Conservation (phyloP, 164 flowering plant species). For the Brasenia schreberi region DNA sequence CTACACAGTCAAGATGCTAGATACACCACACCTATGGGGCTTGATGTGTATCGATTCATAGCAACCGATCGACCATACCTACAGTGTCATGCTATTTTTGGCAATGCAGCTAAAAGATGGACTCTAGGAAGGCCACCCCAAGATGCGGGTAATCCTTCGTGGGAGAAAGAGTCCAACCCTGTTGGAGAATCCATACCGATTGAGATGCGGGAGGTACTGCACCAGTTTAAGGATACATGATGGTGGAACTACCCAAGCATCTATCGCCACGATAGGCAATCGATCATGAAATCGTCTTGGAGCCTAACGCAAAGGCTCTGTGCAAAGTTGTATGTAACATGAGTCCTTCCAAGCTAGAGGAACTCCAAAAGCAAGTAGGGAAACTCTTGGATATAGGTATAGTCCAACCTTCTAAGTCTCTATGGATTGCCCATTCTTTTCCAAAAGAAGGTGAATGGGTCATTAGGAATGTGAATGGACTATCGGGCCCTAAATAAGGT, state of each 20-base stretch:
- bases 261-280: conserved; percentile 1
- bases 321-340: not conserved
- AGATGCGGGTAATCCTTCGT: not conserved
- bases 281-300: conserved; percentile 6
- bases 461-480: not conserved
- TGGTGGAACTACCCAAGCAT: not conserved
- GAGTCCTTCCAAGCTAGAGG: too few species aligned
- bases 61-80: not conserved
- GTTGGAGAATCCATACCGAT: not conserved
- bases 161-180: not conserved
- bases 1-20: not conserved
- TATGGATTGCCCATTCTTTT: not conserved
- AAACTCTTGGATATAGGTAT: not conserved
- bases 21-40: not conserved
- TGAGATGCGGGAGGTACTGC: not conserved
- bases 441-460: conserved; percentile 1
- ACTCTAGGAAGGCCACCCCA: not conserved
- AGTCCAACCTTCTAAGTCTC: conserved; percentile 1
- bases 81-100: not conserved
- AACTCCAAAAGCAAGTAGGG: not conserved
- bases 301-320: too few species aligned
- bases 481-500: not conserved
- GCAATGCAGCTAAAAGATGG: not conserved
- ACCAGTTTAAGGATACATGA: not conserved
- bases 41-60: not conserved